A percentile compares a stretch with the other conserved stretches of the same genome.
Evolutionary conservation across 2,329 filamentous ascomycete genomes (phyloP).

Genomic region (Ophiostoma montium): DNA sequence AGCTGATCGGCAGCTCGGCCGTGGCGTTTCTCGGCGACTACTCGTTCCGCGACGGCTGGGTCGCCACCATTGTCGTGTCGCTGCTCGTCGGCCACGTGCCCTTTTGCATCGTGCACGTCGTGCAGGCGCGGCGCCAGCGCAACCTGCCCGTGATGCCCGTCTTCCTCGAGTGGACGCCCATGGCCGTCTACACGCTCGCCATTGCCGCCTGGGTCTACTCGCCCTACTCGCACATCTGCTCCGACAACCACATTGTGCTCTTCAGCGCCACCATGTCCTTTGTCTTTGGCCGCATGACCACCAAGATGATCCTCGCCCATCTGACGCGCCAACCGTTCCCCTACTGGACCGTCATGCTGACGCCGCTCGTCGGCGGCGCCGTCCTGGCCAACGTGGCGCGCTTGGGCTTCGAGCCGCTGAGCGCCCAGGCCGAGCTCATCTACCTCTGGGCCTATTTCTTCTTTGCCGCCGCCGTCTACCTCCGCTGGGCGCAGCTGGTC

Average conservation of each 20-base stretch:
- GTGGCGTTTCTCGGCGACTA: constrained; percentile 50
- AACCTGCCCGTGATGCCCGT: constrained; percentile 65
- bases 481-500: constrained; percentile 82
- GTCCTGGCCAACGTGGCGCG: constrained; percentile 65
- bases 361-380: constrained; percentile 74
- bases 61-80: constrained; percentile 51
- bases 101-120: constrained; percentile 78
- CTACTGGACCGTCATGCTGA: constrained; percentile 87
- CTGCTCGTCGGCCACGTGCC: constrained; percentile 67
- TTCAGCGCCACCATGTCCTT: constrained; percentile 94
- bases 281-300: constrained; percentile 95
- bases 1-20: constrained; percentile 30
- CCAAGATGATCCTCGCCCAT: constrained; percentile 96
- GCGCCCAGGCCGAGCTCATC: constrained; percentile 52
- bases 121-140: constrained; percentile 56
- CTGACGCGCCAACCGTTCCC: constrained; percentile 88
- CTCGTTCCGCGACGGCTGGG: constrained; percentile 80
- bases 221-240: constrained; percentile 67
- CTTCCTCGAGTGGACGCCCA: constrained; percentile 88
- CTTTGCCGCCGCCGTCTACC: constrained; percentile 76
- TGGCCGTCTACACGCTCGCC: constrained; percentile 63
- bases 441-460: constrained; percentile 78
- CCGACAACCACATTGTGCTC: constrained; percentile 75
- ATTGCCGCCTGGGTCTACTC: constrained; percentile 80
- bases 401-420: constrained; percentile 35